Evolutionary conservation across 2,329 filamentous ascomycete genomes (phyloP), one percentile per base, ranked within the genome.

Genomic region (Aspergillus versicolor): DNA sequence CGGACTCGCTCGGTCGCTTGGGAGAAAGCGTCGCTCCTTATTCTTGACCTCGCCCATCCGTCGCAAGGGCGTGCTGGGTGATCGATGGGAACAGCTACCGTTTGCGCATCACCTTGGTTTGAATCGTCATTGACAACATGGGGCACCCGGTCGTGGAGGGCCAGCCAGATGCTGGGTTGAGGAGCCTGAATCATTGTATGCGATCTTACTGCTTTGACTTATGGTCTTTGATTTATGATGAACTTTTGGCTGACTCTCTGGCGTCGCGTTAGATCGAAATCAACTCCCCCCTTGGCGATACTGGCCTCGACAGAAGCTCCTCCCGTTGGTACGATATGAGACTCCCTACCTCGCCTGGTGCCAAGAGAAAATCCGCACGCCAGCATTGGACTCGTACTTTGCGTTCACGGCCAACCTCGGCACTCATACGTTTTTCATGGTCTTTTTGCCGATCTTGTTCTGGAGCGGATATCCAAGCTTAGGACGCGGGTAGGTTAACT

Each of bases 391-490:
- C 76, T 91, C 91, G 61, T 99, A 97, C 79, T 99, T 99, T 76
- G 93, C 94, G 50, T 91, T 95, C 63, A 96, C 92, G 0, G 94
- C 94, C 62, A 99, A 97, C 74, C 84, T 97, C 54, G 91, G 94
- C 63, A 99, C 94, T 0, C 94, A 99, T 76, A 99, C 94, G 0
- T 97, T 97, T 79, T 99, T 97, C 81, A 97, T 97, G 92, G 84
- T 96, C 64, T 89, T 91, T 57, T 79, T 99, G 68, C 94, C 94
- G 5, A 91, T 97, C 63, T 84, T 96, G 65, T 97, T 97, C 79
- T 99, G 94, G 94, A 96, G 91, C 69, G 93, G 93, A 53, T 90
- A 92, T 75, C 87, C 89, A 43, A 87, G 84, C 61, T 84, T 96
- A 64, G 94, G 91, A 54, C 89, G 94, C 79, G 92, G 88, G 91